A percentile compares a stretch with the other conserved stretches of the same genome.
Conservation (phyloP, 2,329 filamentous ascomycete species). For the Helicocarpus griseus region DNA sequence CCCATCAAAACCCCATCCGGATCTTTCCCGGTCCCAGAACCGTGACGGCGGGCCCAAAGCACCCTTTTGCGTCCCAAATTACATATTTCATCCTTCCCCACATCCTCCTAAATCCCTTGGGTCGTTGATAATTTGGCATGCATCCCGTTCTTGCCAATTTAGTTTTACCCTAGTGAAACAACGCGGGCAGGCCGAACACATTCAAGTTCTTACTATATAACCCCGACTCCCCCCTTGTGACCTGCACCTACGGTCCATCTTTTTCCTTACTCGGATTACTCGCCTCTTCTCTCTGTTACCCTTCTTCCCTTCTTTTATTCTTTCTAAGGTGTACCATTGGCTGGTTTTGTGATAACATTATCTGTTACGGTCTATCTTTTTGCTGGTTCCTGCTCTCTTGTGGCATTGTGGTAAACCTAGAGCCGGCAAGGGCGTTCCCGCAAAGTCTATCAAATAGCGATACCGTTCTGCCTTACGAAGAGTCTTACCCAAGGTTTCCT, state of each 20-base stretch:
- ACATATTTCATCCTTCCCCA: slow-evolving; percentile 1
- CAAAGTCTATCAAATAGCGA: not conserved
- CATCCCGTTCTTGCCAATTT: not conserved
- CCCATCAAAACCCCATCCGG: not conserved
- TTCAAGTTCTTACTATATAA: not conserved
- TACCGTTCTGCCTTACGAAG: not conserved
- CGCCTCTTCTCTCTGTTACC: too few species aligned
- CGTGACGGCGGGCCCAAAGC: slow-evolving; percentile 4
- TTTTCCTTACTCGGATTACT: not conserved
- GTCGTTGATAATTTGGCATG: not conserved
- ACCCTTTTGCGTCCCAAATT: slow-evolving; percentile 1
- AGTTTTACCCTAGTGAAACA: not conserved
- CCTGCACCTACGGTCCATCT: not conserved
- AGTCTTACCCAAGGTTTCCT: not conserved
- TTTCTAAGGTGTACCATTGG: not conserved
- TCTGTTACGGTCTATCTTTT: too few species aligned
- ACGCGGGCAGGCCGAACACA: not conserved
- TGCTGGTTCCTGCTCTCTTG: not conserved
- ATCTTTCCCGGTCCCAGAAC: slow-evolving; percentile 3
- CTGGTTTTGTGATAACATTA: too few species aligned
- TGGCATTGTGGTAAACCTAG: not conserved
- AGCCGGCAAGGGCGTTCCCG: not conserved
- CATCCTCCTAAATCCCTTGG: slow-evolving; percentile 6
- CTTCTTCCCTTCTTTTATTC: not conserved
- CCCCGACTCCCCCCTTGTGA: not conserved